These are phyloP conservation scores for Fermentozyma sake DNA, from an alignment of 1,139 yeast species.

Conservation along the genomic window DNA sequence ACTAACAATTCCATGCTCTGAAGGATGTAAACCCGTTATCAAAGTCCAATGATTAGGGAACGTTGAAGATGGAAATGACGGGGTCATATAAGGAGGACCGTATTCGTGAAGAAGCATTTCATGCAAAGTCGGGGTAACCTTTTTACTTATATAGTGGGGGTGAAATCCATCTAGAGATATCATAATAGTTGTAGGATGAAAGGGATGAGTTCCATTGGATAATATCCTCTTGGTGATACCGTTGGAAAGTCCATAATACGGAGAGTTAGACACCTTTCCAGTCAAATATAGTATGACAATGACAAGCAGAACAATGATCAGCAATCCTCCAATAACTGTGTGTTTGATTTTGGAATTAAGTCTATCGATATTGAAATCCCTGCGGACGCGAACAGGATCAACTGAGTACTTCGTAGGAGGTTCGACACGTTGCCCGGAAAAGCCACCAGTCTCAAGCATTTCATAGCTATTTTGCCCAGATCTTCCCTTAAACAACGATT, in stretches of 20 bases:
- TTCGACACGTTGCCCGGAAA: too few relatives aligned
- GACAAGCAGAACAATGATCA: conserved; percentile 2
- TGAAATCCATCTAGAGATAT: conserved; percentile 86
- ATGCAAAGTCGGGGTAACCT: conserved; percentile 68
- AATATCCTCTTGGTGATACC: conserved; percentile 22
- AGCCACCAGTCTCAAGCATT: conserved; percentile 5
- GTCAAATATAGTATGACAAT: conserved; percentile 7
- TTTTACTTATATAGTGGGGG: conserved; percentile 75
- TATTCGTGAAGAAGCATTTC: conserved; percentile 48
- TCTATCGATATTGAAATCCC: conserved; percentile 10
- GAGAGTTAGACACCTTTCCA: background rate
- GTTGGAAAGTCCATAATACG: background rate
- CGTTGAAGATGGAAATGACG: conserved; percentile 85
- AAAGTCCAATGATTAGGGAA: conserved; percentile 92
- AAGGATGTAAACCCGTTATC: conserved; percentile 80
- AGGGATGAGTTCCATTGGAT: conserved; percentile 68
- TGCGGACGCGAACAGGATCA: too few relatives aligned
- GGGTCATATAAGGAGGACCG: conserved; percentile 80
- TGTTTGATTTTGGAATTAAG: conserved; percentile 15
- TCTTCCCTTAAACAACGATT: conserved; percentile 1
- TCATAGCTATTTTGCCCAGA: conserved; percentile 6
- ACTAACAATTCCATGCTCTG: conserved; percentile 83
- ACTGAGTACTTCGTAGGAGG: too few relatives aligned
- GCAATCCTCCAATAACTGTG: conserved; percentile 7
- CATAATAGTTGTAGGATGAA: conserved; percentile 72